Evolutionary conservation across 2,329 filamentous ascomycete genomes (phyloP).

Genomic region (Pseudogymnoascus sp.): DNA sequence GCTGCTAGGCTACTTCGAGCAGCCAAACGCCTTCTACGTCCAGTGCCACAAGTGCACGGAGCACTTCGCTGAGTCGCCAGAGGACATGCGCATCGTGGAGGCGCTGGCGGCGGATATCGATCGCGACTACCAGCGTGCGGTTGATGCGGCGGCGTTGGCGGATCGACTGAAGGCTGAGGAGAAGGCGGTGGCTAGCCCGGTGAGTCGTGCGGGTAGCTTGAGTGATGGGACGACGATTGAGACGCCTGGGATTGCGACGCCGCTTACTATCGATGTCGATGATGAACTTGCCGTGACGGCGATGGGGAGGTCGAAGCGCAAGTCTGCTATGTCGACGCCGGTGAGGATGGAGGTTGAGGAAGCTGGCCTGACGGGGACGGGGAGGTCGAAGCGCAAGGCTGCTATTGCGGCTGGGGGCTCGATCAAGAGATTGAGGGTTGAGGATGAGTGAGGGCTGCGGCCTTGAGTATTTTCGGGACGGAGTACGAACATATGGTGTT

Average conservation of each 20-base stretch:
- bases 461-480: not conserved
- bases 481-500: not conserved
- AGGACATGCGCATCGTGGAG: conserved; percentile 24
- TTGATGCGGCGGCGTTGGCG: not conserved
- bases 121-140: conserved; percentile 15
- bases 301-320: not conserved
- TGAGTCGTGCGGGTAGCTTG: conserved; percentile 18
- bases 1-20: conserved; percentile 35
- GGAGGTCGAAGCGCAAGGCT: not conserved
- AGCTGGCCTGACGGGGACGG: not conserved
- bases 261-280: conserved; percentile 17
- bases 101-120: conserved; percentile 22
- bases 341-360: not conserved
- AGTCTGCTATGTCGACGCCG: not conserved
- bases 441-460: not conserved
- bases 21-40: conserved; percentile 41
- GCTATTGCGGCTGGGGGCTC: conserved; percentile 1
- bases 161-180: not conserved
- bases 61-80: conserved; percentile 26
- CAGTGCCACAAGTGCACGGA: conserved; percentile 38
- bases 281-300: not conserved
- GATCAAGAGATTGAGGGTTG: not conserved
- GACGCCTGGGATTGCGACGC: conserved; percentile 23
- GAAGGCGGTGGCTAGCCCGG: conserved; percentile 4
- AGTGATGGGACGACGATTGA: conserved; percentile 29